Evolutionary conservation across 345 rosid species (phyloP).

Genomic region (Lepidium sativum): DNA sequence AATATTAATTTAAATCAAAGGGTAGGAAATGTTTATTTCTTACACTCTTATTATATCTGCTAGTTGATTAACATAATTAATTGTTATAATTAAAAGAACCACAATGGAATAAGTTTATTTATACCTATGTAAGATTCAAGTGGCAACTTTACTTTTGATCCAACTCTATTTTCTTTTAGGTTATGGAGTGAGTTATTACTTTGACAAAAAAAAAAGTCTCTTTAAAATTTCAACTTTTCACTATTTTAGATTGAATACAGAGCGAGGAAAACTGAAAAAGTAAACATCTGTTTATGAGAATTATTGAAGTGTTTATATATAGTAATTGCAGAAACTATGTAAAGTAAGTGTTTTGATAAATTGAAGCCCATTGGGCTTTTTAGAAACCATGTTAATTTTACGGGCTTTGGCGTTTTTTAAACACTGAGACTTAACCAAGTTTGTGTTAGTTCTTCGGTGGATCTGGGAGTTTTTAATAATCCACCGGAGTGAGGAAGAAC

Average conservation of each 20-base stretch:
- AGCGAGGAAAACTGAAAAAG: not conserved
- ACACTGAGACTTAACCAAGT: not conserved
- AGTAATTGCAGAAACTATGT: not conserved
- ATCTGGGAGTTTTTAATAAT: slow-evolving; percentile 7
- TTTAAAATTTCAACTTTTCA: slow-evolving; percentile 1
- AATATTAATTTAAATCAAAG: not conserved
- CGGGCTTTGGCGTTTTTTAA: not conserved
- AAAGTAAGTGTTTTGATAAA: too few relatives aligned
- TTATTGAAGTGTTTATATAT: not conserved
- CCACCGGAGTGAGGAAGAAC: not conserved
- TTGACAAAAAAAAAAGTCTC: not conserved
- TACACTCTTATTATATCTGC: not conserved
- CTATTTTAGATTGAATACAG: slow-evolving; percentile 1
- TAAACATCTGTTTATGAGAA: not conserved
- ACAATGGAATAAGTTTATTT: not conserved
- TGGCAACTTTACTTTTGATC: slow-evolving; percentile 6
- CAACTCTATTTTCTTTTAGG: slow-evolving; percentile 1
- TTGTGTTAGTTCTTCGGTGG: not conserved
- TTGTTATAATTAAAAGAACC: not conserved
- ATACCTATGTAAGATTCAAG: not conserved
- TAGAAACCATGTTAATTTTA: not conserved
- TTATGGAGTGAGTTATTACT: slow-evolving; percentile 6
- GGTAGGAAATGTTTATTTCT: slow-evolving; percentile 12
- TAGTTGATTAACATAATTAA: not conserved
- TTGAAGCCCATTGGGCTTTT: not conserved